These are phyloP conservation scores for Didymella arachidicola DNA, from an alignment of 2,329 filamentous ascomycete genomes.

Conservation along the genomic window DNA sequence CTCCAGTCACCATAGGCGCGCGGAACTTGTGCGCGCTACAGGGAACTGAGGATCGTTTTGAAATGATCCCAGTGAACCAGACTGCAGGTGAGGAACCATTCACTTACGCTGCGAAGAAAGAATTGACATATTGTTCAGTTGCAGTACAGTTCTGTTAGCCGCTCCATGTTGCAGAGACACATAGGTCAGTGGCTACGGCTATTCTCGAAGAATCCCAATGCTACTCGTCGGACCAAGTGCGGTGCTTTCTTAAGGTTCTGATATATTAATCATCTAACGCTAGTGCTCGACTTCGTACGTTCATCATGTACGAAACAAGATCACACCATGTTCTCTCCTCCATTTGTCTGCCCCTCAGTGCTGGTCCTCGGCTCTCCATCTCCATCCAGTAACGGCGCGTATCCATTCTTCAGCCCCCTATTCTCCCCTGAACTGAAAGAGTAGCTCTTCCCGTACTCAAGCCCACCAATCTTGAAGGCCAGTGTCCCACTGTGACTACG, in stretches of 20 bases:
- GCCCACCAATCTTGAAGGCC: constrained; percentile 14
- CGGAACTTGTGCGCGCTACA: not conserved
- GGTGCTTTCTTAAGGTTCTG: not conserved
- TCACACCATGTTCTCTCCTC: constrained; percentile 15
- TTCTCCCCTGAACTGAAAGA: constrained; percentile 8
- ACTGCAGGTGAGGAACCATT: too few relatives aligned
- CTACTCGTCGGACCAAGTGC: too few relatives aligned
- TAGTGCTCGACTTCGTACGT: not conserved
- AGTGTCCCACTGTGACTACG: constrained; percentile 34
- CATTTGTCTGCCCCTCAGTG: constrained; percentile 16
- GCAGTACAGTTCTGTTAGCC: too few relatives aligned
- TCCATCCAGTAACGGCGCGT: constrained; percentile 34
- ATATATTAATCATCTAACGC: not conserved
- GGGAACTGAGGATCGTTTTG: not conserved
- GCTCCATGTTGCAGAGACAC: too few relatives aligned
- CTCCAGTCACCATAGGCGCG: not conserved
- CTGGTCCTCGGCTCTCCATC: constrained; percentile 12
- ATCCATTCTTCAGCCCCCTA: constrained; percentile 21
- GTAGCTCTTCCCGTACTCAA: constrained; percentile 15
- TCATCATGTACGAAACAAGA: not conserved
- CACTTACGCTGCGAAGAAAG: too few relatives aligned
- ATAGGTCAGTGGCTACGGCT: too few relatives aligned
- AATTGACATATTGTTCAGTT: too few relatives aligned
- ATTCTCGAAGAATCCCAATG: too few relatives aligned
- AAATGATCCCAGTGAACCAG: not conserved